Conservation (phyloP, 768 basidiomycete species). For the Hygrocybe coccinea region DNA sequence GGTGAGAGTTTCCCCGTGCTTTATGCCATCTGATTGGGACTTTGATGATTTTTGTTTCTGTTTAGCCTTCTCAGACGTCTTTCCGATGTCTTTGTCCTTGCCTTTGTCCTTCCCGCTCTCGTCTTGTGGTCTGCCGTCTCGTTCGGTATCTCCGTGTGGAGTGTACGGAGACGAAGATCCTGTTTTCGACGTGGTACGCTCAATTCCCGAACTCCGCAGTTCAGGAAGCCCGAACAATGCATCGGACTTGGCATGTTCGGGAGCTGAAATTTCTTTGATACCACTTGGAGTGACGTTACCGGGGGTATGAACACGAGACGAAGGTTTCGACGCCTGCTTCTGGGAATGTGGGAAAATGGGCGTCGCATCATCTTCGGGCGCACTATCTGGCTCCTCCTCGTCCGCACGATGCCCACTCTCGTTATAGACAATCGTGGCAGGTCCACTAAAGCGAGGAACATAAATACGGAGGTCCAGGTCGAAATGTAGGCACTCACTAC, state of each 20-base stretch:
- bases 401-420: conserved; percentile 70
- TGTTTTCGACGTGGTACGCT: conserved; percentile 10
- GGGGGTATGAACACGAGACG: conserved; percentile 52
- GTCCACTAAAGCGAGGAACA: conserved; percentile 47
- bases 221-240: neutral
- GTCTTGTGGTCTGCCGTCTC: neutral
- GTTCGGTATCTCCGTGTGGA: neutral
- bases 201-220: conserved; percentile 6
- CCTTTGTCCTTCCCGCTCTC: conserved; percentile 15
- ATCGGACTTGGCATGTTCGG: conserved; percentile 12
- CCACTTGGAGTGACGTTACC: conserved; percentile 19
- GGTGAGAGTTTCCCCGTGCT: conserved; percentile 40
- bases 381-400: conserved; percentile 64
- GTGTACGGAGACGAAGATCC: conserved; percentile 9
- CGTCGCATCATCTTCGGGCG: conserved; percentile 59
- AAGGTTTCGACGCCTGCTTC: conserved; percentile 39
- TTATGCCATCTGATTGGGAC: conserved; percentile 27
- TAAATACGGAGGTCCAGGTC: neutral
- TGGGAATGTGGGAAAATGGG: conserved; percentile 39
- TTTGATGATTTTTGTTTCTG: conserved; percentile 32
- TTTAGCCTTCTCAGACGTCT: conserved; percentile 21
- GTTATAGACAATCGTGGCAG: conserved; percentile 77
- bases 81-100: conserved; percentile 16
- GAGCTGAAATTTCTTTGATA: conserved; percentile 23
- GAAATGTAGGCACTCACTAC: conserved; percentile 51